phyloP scores from a whole-genome alignment of 768 basidiomycete genomes.

The Serendipita sp. region DNA sequence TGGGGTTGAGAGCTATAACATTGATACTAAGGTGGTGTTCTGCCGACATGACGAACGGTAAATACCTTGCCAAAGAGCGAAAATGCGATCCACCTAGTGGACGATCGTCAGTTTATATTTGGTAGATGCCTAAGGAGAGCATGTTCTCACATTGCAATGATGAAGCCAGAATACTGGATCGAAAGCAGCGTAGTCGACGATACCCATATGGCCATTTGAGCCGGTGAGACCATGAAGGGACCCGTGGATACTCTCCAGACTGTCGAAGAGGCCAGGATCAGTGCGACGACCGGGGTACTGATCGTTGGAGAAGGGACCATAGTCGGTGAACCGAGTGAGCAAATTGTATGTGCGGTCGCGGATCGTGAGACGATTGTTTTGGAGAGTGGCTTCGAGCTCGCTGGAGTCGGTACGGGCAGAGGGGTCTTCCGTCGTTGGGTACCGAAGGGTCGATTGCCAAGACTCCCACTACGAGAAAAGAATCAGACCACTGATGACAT shows the following conservation, averaged over 20 bases:
- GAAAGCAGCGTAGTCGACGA: slow-evolving; percentile 21
- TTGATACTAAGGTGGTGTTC: too few relatives aligned
- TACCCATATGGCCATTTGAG: slow-evolving; percentile 28
- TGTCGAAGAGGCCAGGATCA: not conserved
- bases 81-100: slow-evolving; percentile 34
- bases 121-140: not conserved
- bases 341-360: slow-evolving; percentile 9
- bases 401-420: slow-evolving; percentile 17
- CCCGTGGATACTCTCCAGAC: slow-evolving; percentile 34
- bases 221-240: slow-evolving; percentile 25
- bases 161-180: slow-evolving; percentile 42
- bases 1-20: slow-evolving; percentile 24
- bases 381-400: not conserved
- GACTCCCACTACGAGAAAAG: slow-evolving; percentile 17
- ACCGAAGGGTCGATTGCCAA: slow-evolving; percentile 13
- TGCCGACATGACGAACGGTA: too few relatives aligned
- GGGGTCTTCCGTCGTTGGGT: slow-evolving; percentile 19
- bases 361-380: slow-evolving; percentile 9
- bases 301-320: slow-evolving; percentile 8
- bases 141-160: slow-evolving; percentile 17
- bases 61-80: slow-evolving; percentile 11
- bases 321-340: slow-evolving; percentile 1
- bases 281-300: not conserved
- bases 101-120: too few relatives aligned
- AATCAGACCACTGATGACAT: not conserved